A percentile compares a stretch with the other conserved stretches of the same genome.
These are phyloP conservation scores for Calonectria multiphialidica DNA, from an alignment of 2,329 filamentous ascomycete genomes.

Conservation along the genomic window DNA sequence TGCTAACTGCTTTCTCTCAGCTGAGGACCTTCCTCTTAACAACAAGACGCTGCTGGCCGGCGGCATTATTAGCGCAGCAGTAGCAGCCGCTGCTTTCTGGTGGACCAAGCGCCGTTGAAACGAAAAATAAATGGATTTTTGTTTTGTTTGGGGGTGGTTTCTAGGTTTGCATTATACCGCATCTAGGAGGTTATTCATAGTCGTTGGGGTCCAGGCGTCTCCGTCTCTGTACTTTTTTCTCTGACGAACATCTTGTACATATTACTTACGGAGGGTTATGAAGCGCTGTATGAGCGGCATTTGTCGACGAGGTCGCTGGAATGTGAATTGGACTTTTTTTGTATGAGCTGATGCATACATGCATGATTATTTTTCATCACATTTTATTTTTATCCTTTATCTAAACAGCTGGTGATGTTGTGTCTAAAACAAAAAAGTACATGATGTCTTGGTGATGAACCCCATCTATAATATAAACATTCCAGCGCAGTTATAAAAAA, in stretches of 20 bases:
- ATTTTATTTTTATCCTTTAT: neutral
- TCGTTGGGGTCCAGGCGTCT: constrained; percentile 20
- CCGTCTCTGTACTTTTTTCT: constrained; percentile 15
- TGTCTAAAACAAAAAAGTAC: neutral
- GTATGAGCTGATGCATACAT: constrained; percentile 3
- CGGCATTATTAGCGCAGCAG: constrained; percentile 50
- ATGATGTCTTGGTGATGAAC: neutral
- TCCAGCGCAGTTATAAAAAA: neutral
- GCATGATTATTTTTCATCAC: neutral
- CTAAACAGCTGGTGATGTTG: neutral
- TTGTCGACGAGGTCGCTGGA: neutral
- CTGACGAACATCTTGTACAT: constrained; percentile 16
- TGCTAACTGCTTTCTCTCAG: constrained; percentile 41
- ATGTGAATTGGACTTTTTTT: neutral
- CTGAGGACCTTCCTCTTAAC: constrained; percentile 46
- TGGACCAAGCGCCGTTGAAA: constrained; percentile 47
- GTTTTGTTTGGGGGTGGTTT: constrained; percentile 5
- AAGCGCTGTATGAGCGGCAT: neutral
- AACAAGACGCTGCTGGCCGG: constrained; percentile 49
- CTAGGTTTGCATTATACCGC: constrained; percentile 11
- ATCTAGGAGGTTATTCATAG: constrained; percentile 7
- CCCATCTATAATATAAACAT: constrained; percentile 1
- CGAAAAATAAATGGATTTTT: neutral
- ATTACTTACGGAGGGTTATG: constrained; percentile 17
- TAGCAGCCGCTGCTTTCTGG: constrained; percentile 54